Percentiles rank a stretch among this genome's conserved stretches.
These are phyloP conservation scores for Sporisorium exsertum DNA, from an alignment of 1,284 basidiomycete species.

Conservation along the genomic window DNA sequence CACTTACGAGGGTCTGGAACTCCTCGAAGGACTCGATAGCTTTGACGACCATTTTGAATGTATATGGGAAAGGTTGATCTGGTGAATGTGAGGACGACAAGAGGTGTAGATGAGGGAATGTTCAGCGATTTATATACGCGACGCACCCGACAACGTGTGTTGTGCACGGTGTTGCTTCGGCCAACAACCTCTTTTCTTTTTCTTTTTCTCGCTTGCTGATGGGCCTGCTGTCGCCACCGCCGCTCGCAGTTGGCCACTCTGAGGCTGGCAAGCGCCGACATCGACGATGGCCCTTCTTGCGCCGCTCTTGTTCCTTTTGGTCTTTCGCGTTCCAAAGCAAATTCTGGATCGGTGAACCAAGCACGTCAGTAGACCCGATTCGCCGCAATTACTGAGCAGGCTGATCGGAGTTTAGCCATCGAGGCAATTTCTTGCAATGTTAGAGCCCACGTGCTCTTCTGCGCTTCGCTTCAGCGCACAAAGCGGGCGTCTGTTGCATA, in stretches of 20 bases:
- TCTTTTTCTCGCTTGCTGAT: not conserved
- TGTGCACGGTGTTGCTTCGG: not conserved
- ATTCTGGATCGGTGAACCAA: not conserved
- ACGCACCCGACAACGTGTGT: constrained; percentile 4
- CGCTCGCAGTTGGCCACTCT: not conserved
- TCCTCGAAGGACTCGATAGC: constrained; percentile 74
- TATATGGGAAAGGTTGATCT: not conserved
- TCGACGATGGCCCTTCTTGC: not conserved
- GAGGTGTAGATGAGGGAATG: not conserved
- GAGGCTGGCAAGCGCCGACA: not conserved
- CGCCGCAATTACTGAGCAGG: not conserved
- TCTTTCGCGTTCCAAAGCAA: constrained; percentile 9
- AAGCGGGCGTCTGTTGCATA: not conserved
- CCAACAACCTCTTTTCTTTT: not conserved
- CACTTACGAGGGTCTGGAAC: constrained; percentile 73
- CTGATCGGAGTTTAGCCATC: constrained; percentile 5
- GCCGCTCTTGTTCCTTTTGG: not conserved
- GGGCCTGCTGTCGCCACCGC: not conserved
- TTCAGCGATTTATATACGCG: constrained; percentile 11
- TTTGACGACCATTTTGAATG: constrained; percentile 70
- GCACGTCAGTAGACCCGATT: constrained; percentile 16
- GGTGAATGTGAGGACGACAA: not conserved
- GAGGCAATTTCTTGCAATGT: not conserved
- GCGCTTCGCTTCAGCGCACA: not conserved
- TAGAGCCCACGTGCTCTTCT: not conserved